phyloP scores from a whole-genome alignment of 2,329 filamentous ascomycete species.

The Pleoardoris graminearum region DNA sequence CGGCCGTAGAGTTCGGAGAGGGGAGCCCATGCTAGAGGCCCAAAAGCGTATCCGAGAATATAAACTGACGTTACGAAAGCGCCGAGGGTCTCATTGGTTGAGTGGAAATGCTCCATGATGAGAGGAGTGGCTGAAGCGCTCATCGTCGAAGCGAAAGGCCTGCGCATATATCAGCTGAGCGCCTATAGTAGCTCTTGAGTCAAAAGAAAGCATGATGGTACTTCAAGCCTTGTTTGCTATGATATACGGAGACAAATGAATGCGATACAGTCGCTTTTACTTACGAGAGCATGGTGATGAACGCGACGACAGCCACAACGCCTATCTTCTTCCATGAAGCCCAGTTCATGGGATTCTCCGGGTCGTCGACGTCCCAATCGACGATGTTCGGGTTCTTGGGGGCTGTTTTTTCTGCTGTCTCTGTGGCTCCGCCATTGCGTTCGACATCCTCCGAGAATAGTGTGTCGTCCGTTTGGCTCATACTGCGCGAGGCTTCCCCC shows the following conservation, averaged over 20 bases:
- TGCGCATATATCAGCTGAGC: neutral
- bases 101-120: constrained; percentile 11
- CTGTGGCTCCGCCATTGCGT: neutral
- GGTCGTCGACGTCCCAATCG: constrained; percentile 55
- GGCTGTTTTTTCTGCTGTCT: neutral
- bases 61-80: constrained; percentile 18
- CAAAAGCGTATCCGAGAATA: constrained; percentile 28
- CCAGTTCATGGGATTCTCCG: constrained; percentile 18
- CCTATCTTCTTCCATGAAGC: constrained; percentile 2
- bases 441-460: neutral
- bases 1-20: constrained; percentile 32
- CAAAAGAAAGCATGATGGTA: neutral
- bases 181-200: too few species aligned
- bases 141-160: constrained; percentile 10
- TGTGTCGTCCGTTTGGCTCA: neutral
- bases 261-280: neutral
- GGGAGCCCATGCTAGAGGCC: constrained; percentile 24
- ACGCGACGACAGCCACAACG: constrained; percentile 8
- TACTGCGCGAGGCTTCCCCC: neutral
- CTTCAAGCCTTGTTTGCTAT: neutral
- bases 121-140: constrained; percentile 5
- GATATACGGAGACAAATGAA: neutral
- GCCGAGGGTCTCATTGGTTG: constrained; percentile 9
- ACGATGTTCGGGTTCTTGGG: constrained; percentile 53
- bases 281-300: constrained; percentile 13